A percentile compares a stretch with the other conserved stretches of the same genome.
These are phyloP conservation scores for Claviceps sp. DNA, from an alignment of 2,329 filamentous ascomycete genomes.

Conservation along the genomic window DNA sequence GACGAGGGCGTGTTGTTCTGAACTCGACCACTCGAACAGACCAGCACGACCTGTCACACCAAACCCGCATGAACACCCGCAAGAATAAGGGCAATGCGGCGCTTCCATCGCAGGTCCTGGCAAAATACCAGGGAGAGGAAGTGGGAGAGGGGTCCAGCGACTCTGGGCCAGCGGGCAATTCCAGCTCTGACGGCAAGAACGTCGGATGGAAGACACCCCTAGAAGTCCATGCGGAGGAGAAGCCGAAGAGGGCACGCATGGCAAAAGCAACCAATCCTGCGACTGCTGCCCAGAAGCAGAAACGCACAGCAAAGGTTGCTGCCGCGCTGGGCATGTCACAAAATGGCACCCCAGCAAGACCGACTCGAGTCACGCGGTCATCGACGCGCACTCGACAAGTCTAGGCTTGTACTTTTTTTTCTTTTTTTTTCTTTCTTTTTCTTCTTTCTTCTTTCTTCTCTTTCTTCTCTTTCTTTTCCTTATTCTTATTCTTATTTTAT, in stretches of 20 bases:
- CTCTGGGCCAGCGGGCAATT: background rate
- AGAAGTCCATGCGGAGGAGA: slow-evolving; percentile 14
- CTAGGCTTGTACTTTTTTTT: background rate
- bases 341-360: slow-evolving; percentile 22
- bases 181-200: slow-evolving; percentile 13
- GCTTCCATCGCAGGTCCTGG: slow-evolving; percentile 21
- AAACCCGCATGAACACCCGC: slow-evolving; percentile 22
- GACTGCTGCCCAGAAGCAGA: slow-evolving; percentile 13
- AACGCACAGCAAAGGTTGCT: slow-evolving; percentile 16
- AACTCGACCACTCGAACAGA: slow-evolving; percentile 12
- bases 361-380: slow-evolving; percentile 18
- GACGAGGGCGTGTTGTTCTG: slow-evolving; percentile 12
- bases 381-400: slow-evolving; percentile 5
- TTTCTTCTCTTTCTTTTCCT: background rate
- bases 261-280: slow-evolving; percentile 15
- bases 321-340: slow-evolving; percentile 20
- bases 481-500: background rate
- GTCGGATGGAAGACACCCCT: slow-evolving; percentile 24
- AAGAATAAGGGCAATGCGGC: slow-evolving; percentile 23
- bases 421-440: background rate
- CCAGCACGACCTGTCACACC: slow-evolving; percentile 19
- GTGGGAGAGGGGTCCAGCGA: background rate
- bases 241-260: slow-evolving; percentile 14
- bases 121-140: slow-evolving; percentile 15
- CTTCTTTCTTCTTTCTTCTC: background rate